Base-by-base conservation (phyloP, 179 eudicot genomes). In the Silene vulgaris region DNA sequence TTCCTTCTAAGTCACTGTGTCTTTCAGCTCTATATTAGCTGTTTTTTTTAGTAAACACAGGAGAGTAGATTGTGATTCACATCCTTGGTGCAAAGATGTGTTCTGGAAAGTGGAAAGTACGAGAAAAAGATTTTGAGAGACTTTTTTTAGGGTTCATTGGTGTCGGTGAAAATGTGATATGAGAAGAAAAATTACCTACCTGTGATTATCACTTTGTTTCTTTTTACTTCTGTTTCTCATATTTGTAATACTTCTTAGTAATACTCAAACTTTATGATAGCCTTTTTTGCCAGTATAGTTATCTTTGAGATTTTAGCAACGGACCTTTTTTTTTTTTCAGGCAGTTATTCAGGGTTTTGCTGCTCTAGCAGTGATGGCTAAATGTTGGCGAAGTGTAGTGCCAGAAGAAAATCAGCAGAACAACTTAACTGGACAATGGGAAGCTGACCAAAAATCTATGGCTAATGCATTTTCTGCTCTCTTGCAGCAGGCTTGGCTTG, bases 401-500 rank as follows among this genome's bases (percentile, higher is more conserved):
- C 80, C 87, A 40, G 88, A 84, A 60, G 96, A 87, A 73, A 81
- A 50, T 61, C 84, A 84, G 35, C 75, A 85, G 35, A 76, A 73
- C 71, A 83, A 84, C 61, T 59, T 80, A 74, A 74, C 62, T 76
- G 79, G 60, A 43, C 78, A 80, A 19, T 84, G 85, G 88, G 72
- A 68, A 43, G 76, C 89, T 76, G 85, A 84, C 73, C 85, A 80
- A 60, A 76, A 78, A 75, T 82, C 75, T 40, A 88, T 89, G 65
- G 85, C 90, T 45, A 76, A 75, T 52, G 89, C 88, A 40, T 88
- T 89, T 75, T 86, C 96, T 50, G 82, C 77, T 69, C 87, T 91
- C 77, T 81, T 91, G 86, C 90, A 86, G 73, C 81, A 78, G 57
- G 93, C 90, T 74, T 91, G 96, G 96, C 84, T 91, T 69, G 81